A percentile compares a stretch with the other conserved stretches of the same genome.
Conservation (phyloP, 202 grass and related monocot genomes). For the Cymbopogon flexuosus region DNA sequence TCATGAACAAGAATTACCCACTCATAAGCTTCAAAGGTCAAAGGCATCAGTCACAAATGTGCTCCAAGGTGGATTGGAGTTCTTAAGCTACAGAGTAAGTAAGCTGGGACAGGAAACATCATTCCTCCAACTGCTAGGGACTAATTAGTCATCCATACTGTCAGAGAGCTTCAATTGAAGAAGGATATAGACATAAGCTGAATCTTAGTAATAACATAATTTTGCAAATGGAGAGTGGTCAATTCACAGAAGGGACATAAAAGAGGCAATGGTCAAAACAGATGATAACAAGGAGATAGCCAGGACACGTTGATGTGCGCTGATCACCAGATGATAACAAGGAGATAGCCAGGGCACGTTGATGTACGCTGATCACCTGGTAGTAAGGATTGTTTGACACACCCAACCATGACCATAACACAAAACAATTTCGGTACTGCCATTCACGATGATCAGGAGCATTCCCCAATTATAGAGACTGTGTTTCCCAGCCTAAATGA, state of each 20-base stretch:
- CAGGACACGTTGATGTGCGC: background rate
- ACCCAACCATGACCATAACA: background rate
- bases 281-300: background rate
- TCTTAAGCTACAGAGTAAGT: slow-evolving; percentile 11
- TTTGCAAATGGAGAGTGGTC: background rate
- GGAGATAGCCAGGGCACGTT: background rate
- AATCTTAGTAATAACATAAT: background rate
- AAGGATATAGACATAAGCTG: background rate
- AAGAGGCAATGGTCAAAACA: background rate
- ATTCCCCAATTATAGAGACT: background rate
- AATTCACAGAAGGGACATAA: background rate
- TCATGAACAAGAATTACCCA: background rate
- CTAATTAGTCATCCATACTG: background rate
- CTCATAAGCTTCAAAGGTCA: background rate
- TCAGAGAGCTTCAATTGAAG: background rate
- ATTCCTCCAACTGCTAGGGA: background rate
- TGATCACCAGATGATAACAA: background rate
- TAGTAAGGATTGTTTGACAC: background rate
- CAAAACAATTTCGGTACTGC: background rate
- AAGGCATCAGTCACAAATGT: background rate
- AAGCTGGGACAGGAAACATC: background rate
- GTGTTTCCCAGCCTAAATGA: background rate
- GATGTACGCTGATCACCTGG: background rate
- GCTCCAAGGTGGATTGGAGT: background rate
- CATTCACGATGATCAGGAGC: background rate